Evolutionary conservation across 495 filamentous ascomycete genomes (phyloP).

Genomic region (Penicillium ochrochloron): DNA sequence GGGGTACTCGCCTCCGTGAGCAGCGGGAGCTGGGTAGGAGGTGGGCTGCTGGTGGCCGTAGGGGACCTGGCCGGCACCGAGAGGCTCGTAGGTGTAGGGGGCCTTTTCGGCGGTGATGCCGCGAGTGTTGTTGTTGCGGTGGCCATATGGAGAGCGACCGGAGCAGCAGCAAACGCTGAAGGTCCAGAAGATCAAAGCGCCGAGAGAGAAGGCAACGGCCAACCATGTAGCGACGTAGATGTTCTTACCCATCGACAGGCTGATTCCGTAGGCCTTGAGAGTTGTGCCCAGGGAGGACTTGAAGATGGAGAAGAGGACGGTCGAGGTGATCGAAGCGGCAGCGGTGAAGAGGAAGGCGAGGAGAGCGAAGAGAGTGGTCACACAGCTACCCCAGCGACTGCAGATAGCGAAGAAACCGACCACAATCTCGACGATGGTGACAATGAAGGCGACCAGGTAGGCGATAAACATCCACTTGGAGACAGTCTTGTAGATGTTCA

Average conservation of each 20-base stretch:
- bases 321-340: constrained; percentile 60
- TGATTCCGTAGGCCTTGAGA: constrained; percentile 68
- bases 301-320: constrained; percentile 66
- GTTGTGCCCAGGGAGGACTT: constrained; percentile 62
- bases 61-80: constrained; percentile 38
- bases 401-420: constrained; percentile 72
- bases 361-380: constrained; percentile 75
- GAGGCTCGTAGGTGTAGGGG: constrained; percentile 56
- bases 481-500: constrained; percentile 72
- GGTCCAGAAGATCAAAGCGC: constrained; percentile 81
- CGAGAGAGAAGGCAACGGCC: constrained; percentile 74
- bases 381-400: constrained; percentile 70
- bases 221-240: constrained; percentile 79
- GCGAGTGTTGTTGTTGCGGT: constrained; percentile 34
- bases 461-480: constrained; percentile 81
- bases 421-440: constrained; percentile 69
- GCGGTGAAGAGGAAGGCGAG: constrained; percentile 61
- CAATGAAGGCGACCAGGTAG: constrained; percentile 69
- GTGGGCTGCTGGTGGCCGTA: constrained; percentile 31
- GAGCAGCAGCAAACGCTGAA: constrained; percentile 90
- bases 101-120: constrained; percentile 52
- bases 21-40: constrained; percentile 36
- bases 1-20: constrained; percentile 29
- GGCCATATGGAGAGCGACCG: constrained; percentile 56
- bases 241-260: constrained; percentile 63